phyloP scores from a whole-genome alignment of 2,329 filamentous ascomycete genomes.

The Rhinocladiella mackenziei region DNA sequence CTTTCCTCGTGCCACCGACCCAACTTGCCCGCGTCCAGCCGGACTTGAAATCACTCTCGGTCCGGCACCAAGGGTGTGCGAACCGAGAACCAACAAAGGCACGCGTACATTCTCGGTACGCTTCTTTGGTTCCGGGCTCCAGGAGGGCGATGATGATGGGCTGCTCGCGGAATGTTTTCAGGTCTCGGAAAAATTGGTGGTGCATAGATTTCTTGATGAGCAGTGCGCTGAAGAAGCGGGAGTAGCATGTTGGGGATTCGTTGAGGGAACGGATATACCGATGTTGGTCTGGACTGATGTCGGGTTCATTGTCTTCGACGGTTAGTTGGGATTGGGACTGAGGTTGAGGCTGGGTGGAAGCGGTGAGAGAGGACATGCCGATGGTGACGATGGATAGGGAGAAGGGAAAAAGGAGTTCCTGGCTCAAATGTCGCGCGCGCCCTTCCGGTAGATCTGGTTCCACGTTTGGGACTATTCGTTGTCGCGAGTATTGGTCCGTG shows the following conservation, averaged over 20 bases:
- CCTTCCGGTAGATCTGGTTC: no score
- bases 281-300: conserved; percentile 14
- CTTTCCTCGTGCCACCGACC: conserved; percentile 15
- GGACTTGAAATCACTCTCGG: conserved; percentile 13
- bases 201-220: conserved; percentile 25
- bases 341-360: no score
- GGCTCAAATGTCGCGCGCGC: no score
- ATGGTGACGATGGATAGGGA: no score
- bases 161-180: conserved; percentile 27
- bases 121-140: conserved; percentile 14
- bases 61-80: conserved; percentile 28
- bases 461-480: no score
- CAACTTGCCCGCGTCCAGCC: conserved; percentile 17
- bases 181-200: conserved; percentile 23
- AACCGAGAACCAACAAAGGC: conserved; percentile 24
- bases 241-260: conserved; percentile 22
- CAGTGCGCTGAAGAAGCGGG: conserved; percentile 27
- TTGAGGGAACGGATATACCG: conserved; percentile 25
- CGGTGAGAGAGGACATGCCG: no score
- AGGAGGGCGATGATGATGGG: conserved; percentile 17
- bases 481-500: no score
- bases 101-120: conserved; percentile 19
- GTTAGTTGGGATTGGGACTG: no score
- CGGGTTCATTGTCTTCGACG: not conserved
- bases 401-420: no score